Evolutionary conservation across 1,139 yeast genomes (phyloP).

Genomic region (Maudiozyma humilis): DNA sequence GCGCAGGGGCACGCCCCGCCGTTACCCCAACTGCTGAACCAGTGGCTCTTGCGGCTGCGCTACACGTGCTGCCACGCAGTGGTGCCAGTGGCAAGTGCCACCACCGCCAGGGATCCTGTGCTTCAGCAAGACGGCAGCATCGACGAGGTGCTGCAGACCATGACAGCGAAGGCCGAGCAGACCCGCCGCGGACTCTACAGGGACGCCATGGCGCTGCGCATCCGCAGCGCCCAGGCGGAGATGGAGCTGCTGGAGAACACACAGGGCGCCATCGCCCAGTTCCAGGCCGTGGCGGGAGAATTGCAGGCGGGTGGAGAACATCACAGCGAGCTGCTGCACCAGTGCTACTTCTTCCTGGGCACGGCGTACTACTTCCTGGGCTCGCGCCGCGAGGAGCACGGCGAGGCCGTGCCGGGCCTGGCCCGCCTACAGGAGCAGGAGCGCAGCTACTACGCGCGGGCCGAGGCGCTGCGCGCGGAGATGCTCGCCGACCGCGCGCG

Average conservation of each 20-base stretch:
- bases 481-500: too few species aligned
- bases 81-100: constrained; percentile 49
- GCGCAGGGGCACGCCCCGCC: constrained; percentile 36
- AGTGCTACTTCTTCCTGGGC: constrained; percentile 70
- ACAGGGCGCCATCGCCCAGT: constrained; percentile 38
- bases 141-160: constrained; percentile 55
- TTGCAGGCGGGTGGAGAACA: background rate
- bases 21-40: constrained; percentile 28
- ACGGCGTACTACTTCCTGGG: constrained; percentile 54
- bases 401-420: constrained; percentile 8
- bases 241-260: constrained; percentile 39
- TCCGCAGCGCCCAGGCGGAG: constrained; percentile 55
- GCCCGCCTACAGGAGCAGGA: constrained; percentile 29
- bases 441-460: constrained; percentile 46
- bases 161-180: constrained; percentile 48
- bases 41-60: constrained; percentile 61
- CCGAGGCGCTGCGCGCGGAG: constrained; percentile 56
- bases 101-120: too few species aligned
- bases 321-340: constrained; percentile 50
- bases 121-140: too few species aligned
- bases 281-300: constrained; percentile 21
- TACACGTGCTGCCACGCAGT: constrained; percentile 82
- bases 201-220: constrained; percentile 34
- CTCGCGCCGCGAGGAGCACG: constrained; percentile 25
- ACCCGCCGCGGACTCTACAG: constrained; percentile 45